Base-by-base conservation (phyloP, 1,139 yeast genomes). In the Nakaseomyces nivariensis region DNA sequence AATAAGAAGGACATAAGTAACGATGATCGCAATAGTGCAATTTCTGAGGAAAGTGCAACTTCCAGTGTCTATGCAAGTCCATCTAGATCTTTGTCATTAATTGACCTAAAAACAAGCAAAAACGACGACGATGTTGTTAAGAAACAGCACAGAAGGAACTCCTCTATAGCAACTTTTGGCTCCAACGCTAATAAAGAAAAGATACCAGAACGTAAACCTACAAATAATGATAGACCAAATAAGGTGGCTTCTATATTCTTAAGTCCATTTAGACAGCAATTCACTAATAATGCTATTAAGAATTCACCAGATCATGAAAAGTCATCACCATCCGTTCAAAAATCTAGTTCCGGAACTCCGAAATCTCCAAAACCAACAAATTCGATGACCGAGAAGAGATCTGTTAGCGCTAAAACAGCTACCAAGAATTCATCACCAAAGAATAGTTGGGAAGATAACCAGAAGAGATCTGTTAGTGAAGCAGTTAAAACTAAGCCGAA, bases 401-500 rank as follows among this genome's bases (percentile, higher is more conserved):
- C 65, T 26, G 63, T 59, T 4, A 62, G 66, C 48, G 67, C 67
- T 0, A 60, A 58, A 41, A 64, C 60, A 33, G 32, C 56, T 3
- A 43, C 31, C n/a, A 57, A 54, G 37, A 48, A 52, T 10, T 50
- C 53, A 7, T 46, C 48, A 37, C 48, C 45, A 43, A 56, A 43
- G 24, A 58, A 49, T 36, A 53, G 55, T 1, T 52, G 53, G 5
- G 60, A 55, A 26, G 65, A 60, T 24, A 56, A 51, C 36, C 54
- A 56, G 37, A 62, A 59, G 40, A 58, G 67, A 47, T 60, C 66
- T 3, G 62, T 63, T 1, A 63, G 67, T 49, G 67, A 65, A 48
- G 65, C 64, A 11, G 58, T 57, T 13, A 65, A 63, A 34, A 40
- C 58, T 6, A 52, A 57, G 51, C 53, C 55, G 26, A 54, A 57